Percentiles rank a stretch among this genome's conserved stretches.
These are phyloP conservation scores for Tolypocladium cylindrosporum DNA, from an alignment of 2,329 filamentous ascomycete genomes.

Conservation along the genomic window DNA sequence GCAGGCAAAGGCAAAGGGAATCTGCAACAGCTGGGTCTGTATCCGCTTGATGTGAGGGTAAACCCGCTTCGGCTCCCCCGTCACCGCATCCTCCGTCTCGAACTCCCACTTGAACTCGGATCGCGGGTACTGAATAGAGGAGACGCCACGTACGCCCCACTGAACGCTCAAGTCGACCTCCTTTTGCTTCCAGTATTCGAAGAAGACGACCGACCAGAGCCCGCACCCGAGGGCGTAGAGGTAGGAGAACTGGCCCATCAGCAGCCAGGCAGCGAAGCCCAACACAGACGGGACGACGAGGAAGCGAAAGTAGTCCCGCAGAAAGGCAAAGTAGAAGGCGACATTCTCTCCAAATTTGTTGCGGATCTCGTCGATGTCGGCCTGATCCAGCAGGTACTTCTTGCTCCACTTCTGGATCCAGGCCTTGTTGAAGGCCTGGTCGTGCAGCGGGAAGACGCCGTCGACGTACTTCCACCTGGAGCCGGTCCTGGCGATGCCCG, in stretches of 20 bases:
- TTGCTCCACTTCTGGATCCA: conserved; percentile 69
- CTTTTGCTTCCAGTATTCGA: conserved; percentile 94
- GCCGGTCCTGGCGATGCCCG: conserved; percentile 60
- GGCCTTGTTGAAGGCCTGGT: conserved; percentile 62
- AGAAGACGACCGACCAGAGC: conserved; percentile 82
- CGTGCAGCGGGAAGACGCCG: conserved; percentile 70
- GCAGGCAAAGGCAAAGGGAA: conserved; percentile 75
- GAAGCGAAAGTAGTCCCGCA: conserved; percentile 83
- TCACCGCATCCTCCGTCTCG: conserved; percentile 67
- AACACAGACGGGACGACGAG: conserved; percentile 72
- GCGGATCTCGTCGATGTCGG: conserved; percentile 64
- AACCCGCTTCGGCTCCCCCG: conserved; percentile 65
- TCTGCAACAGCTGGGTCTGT: conserved; percentile 65
- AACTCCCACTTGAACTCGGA: conserved; percentile 72
- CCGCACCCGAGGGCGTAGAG: conserved; percentile 69
- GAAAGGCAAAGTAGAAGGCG: conserved; percentile 91
- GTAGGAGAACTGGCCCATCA: conserved; percentile 77
- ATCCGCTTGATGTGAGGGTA: conserved; percentile 71
- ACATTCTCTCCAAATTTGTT: conserved; percentile 74
- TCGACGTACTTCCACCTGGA: conserved; percentile 65
- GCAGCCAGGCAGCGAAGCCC: conserved; percentile 66
- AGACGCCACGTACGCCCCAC: conserved; percentile 83
- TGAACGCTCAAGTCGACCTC: conserved; percentile 76
- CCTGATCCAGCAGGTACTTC: conserved; percentile 55
- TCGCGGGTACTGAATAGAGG: conserved; percentile 67